Percentiles rank a stretch among this genome's conserved stretches.
Conservation (phyloP, 164 flowering plant species). For the Hamamelis virginiana region DNA sequence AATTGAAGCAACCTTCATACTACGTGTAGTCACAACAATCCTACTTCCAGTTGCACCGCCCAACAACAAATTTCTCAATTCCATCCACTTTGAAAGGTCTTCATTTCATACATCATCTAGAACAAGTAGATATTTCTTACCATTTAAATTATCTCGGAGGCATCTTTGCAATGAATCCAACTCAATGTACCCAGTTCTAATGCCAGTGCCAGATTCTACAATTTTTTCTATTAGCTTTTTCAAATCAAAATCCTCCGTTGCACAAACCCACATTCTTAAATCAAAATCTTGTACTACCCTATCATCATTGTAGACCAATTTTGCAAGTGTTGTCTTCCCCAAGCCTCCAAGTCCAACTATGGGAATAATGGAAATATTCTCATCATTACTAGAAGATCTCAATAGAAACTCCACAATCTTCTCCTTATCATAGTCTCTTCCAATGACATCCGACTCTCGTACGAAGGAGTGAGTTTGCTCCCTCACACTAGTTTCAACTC, state of each 20-base stretch:
- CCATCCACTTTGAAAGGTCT: neutral
- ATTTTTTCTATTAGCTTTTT: too few relatives aligned
- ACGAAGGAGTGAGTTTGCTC: neutral
- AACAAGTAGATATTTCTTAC: neutral
- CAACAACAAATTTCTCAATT: neutral
- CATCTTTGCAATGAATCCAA: too few relatives aligned
- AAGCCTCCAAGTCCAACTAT: constrained; percentile 16
- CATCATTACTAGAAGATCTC: neutral
- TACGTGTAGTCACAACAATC: constrained; percentile 3
- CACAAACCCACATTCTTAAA: constrained; percentile 5
- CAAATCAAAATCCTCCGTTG: neutral
- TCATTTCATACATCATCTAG: constrained; percentile 15
- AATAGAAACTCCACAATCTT: neutral
- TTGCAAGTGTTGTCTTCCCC: constrained; percentile 8
- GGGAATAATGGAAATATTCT: neutral
- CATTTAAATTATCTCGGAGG: neutral
- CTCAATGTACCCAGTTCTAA: too few relatives aligned
- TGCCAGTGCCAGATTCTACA: too few relatives aligned
- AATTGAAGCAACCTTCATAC: neutral
- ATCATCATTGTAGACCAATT: neutral
- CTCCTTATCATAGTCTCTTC: constrained; percentile 2
- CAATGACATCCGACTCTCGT: neutral
- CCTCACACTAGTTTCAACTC: neutral
- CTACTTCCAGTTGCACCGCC: neutral
- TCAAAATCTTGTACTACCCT: neutral